A percentile compares a stretch with the other conserved stretches of the same genome.
These are phyloP conservation scores for Eurotiales sp. DNA, from an alignment of 2,329 filamentous ascomycete species.

Conservation along the genomic window DNA sequence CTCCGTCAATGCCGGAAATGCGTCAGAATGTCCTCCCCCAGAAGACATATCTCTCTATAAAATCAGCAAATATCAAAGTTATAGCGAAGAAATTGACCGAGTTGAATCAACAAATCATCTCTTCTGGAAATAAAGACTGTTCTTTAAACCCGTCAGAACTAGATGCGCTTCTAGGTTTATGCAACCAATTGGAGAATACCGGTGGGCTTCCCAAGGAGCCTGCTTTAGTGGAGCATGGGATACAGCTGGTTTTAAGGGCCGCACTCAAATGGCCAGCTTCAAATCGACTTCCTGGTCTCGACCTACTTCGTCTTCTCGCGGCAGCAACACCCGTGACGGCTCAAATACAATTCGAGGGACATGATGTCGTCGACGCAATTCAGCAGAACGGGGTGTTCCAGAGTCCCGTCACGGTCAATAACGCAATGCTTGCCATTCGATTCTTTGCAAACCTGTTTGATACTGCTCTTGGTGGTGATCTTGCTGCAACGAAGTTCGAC, in stretches of 20 bases:
- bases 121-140: conserved; percentile 67
- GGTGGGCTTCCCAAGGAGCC: conserved; percentile 37
- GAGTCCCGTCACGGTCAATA: conserved; percentile 66
- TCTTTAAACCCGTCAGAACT: conserved; percentile 72
- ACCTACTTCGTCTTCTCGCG: conserved; percentile 79
- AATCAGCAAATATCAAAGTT: conserved; percentile 64
- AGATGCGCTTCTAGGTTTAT: conserved; percentile 57
- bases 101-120: conserved; percentile 65
- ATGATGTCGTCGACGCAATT: conserved; percentile 60
- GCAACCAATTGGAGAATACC: conserved; percentile 57
- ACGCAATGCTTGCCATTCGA: conserved; percentile 80
- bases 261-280: conserved; percentile 75
- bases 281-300: conserved; percentile 77
- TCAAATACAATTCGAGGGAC: conserved; percentile 50
- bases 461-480: conserved; percentile 64
- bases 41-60: conserved; percentile 72
- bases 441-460: conserved; percentile 80
- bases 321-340: conserved; percentile 65
- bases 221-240: conserved; percentile 48
- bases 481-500: conserved; percentile 59
- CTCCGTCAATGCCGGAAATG: conserved; percentile 20
- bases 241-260: conserved; percentile 67
- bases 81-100: conserved; percentile 74
- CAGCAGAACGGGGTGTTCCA: conserved; percentile 57
- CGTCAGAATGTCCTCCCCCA: conserved; percentile 68